These are phyloP conservation scores for Aspergillus neotritici DNA, from an alignment of 2,329 filamentous ascomycete genomes.

Conservation along the genomic window DNA sequence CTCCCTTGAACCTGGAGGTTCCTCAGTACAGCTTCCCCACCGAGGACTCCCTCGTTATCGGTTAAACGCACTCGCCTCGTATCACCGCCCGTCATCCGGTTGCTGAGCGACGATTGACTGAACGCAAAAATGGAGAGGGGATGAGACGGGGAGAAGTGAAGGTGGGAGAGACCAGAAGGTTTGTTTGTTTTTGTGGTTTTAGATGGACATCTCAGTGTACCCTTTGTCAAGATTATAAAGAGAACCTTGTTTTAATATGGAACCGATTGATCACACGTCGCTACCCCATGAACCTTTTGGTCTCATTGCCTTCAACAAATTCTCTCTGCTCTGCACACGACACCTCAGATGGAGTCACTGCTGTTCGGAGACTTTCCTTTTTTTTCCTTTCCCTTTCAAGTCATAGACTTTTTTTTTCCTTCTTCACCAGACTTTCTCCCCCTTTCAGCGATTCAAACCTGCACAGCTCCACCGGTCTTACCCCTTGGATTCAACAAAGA, in stretches of 20 bases:
- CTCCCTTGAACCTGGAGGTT: constrained; percentile 94
- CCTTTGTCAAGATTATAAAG: constrained; percentile 34
- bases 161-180: constrained; percentile 15
- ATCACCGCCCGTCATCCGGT: too few relatives aligned
- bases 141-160: constrained; percentile 4
- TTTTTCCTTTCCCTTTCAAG: constrained; percentile 11
- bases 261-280: constrained; percentile 13
- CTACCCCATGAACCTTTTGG: constrained; percentile 26
- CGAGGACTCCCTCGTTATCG: constrained; percentile 83
- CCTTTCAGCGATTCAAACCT: too few relatives aligned
- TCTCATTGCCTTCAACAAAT: constrained; percentile 11
- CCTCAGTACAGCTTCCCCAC: constrained; percentile 88
- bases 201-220: constrained; percentile 29
- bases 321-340: constrained; percentile 10
- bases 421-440: neutral
- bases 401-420: constrained; percentile 21
- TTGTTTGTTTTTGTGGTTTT: constrained; percentile 20
- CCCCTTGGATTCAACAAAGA: too few relatives aligned
- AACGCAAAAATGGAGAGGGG: constrained; percentile 2
- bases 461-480: too few relatives aligned
- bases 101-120: constrained; percentile 1
- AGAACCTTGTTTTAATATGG: constrained; percentile 35
- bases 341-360: constrained; percentile 11
- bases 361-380: constrained; percentile 5
- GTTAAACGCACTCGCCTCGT: constrained; percentile 54